Conservation (phyloP, 2,329 filamentous ascomycete genomes). For the Myriosclerotinia duriaeana region DNA sequence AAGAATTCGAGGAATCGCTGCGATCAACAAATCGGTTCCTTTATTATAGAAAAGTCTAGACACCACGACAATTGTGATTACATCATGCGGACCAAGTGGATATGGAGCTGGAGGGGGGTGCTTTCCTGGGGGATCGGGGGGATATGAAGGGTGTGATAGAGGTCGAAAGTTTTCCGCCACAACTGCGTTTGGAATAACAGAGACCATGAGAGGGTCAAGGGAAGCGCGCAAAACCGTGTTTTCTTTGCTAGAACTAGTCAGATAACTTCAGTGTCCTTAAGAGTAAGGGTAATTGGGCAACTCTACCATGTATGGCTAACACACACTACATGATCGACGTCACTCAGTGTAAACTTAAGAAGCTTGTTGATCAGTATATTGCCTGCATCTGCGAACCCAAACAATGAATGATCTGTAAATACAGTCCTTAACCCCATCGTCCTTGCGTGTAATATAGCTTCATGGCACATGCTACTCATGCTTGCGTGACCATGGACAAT, state of each 20-base stretch:
- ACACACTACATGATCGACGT: constrained; percentile 97
- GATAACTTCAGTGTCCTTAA: constrained; percentile 15
- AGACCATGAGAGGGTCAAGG: constrained; percentile 93
- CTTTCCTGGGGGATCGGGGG: constrained; percentile 40
- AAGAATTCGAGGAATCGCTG: constrained; percentile 88
- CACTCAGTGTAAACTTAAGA: constrained; percentile 91
- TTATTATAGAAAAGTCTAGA: constrained; percentile 99
- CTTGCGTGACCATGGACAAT: constrained; percentile 98
- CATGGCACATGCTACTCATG: constrained; percentile 88
- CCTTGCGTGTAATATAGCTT: constrained; percentile 88
- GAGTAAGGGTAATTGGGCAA: constrained; percentile 5
- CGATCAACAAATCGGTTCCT: constrained; percentile 94
- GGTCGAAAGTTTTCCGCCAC: constrained; percentile 95
- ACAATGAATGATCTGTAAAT: constrained; percentile 95
- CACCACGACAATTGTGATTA: constrained; percentile 94
- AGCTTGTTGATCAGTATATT: constrained; percentile 97
- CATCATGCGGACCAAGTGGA: constrained; percentile 76
- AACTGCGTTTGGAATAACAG: constrained; percentile 94
- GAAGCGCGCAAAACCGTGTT: constrained; percentile 95
- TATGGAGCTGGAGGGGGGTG: constrained; percentile 53
- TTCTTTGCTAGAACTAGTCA: constrained; percentile 69
- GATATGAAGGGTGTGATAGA: constrained; percentile 52
- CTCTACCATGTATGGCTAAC: constrained; percentile 93
- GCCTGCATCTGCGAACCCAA: constrained; percentile 93
- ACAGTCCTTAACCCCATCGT: constrained; percentile 96